A percentile compares a stretch with the other conserved stretches of the same genome.
These are phyloP conservation scores for Coniella vitis DNA, from an alignment of 2,329 filamentous ascomycete species.

Conservation along the genomic window DNA sequence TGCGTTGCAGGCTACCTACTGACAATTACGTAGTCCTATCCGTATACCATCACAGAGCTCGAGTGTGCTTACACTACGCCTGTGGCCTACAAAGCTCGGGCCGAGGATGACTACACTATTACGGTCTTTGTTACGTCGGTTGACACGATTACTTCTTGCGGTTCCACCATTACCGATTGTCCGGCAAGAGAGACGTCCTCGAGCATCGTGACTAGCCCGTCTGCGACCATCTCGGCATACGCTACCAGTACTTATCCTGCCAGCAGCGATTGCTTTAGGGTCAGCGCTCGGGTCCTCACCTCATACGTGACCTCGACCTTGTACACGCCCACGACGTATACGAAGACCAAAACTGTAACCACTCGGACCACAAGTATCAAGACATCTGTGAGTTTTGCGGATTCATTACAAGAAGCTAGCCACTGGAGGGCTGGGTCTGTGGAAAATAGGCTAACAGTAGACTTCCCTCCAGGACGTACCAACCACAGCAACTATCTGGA, in stretches of 20 bases:
- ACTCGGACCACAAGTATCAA: neutral
- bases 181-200: slow-evolving; percentile 1
- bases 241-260: neutral
- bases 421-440: too few relatives aligned
- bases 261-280: neutral
- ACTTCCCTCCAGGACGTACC: too few relatives aligned
- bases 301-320: neutral
- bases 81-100: slow-evolving; percentile 1
- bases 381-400: neutral
- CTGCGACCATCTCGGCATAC: neutral
- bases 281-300: neutral
- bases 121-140: slow-evolving; percentile 2
- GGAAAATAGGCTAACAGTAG: too few relatives aligned
- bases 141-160: slow-evolving; percentile 5
- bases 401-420: neutral
- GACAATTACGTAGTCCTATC: slow-evolving; percentile 11
- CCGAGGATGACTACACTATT: neutral
- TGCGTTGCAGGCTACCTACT: neutral
- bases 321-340: neutral
- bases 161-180: slow-evolving; percentile 6
- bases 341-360: neutral
- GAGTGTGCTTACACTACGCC: slow-evolving; percentile 8
- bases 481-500: too few relatives aligned
- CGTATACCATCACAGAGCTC: slow-evolving; percentile 12
- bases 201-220: neutral